Conservation (phyloP, 768 basidiomycete genomes). For the Mycena polygramma region DNA sequence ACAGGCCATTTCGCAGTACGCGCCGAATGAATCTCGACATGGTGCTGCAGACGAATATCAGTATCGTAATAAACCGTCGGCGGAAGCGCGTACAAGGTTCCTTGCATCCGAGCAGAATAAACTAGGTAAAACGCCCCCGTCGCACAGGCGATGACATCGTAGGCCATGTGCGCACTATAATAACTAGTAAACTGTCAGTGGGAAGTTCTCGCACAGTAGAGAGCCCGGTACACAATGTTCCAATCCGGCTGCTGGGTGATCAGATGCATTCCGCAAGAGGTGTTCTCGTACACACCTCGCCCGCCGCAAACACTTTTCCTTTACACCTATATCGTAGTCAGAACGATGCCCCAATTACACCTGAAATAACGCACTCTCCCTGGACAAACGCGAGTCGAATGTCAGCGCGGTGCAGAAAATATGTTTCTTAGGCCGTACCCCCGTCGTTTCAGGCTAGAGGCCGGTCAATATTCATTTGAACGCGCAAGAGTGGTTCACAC, state of each 20-base stretch:
- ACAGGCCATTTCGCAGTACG: conserved; percentile 26
- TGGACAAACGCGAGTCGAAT: background rate
- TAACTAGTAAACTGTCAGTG: conserved; percentile 23
- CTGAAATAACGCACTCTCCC: conserved; percentile 16
- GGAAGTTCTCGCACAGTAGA: background rate
- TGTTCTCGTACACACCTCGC: conserved; percentile 12
- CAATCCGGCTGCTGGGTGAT: conserved; percentile 18
- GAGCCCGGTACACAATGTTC: conserved; percentile 17
- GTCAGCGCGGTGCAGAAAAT: background rate
- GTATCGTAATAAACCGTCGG: background rate
- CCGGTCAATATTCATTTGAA: background rate
- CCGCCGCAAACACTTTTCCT: conserved; percentile 9
- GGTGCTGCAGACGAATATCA: conserved; percentile 12
- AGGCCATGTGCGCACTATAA: conserved; percentile 32
- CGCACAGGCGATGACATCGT: conserved; percentile 30
- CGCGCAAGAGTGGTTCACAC: background rate
- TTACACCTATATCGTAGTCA: conserved; percentile 10
- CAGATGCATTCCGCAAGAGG: background rate
- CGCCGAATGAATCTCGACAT: conserved; percentile 30
- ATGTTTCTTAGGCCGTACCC: background rate
- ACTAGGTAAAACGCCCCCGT: conserved; percentile 29
- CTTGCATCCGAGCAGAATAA: conserved; percentile 24
- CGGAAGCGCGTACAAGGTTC: conserved; percentile 21
- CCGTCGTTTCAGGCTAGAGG: conserved; percentile 1
- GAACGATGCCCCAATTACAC: background rate